Conservation (phyloP, 2,329 filamentous ascomycete genomes). For the Botrytis galanthina region DNA sequence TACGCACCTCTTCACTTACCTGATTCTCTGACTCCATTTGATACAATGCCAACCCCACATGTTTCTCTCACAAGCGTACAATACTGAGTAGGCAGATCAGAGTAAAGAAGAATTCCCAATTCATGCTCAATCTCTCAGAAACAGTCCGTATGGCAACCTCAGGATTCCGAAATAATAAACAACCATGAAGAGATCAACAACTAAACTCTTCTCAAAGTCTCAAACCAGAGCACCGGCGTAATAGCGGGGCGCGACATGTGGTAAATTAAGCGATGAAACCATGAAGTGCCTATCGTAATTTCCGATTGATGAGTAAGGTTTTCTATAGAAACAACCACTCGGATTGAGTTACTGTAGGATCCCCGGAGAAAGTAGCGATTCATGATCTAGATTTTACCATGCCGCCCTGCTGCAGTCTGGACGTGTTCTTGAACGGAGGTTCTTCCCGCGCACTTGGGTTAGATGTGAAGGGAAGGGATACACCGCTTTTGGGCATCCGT, state of each 20-base stretch:
- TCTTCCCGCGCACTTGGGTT: not conserved
- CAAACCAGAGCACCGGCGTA: conserved; percentile 1
- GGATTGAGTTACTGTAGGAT: not conserved
- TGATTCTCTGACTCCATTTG: not conserved
- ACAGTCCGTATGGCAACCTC: not conserved
- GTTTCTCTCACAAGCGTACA: not conserved
- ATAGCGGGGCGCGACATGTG: not conserved
- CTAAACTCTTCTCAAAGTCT: not conserved
- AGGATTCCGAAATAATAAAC: not conserved
- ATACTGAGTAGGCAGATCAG: not conserved
- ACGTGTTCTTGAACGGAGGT: not conserved
- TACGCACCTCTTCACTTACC: not conserved
- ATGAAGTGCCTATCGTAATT: not conserved
- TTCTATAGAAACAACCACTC: not conserved
- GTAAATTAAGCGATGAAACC: not conserved
- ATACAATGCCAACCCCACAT: not conserved
- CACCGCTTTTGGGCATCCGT: not conserved
- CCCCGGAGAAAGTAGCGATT: not conserved
- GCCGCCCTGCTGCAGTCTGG: not conserved
- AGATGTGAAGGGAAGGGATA: not conserved
- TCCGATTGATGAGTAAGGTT: not conserved
- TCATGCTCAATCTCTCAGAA: not conserved
- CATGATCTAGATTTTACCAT: conserved; percentile 5
- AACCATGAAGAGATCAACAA: conserved; percentile 3
- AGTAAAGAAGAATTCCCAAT: not conserved